Evolutionary conservation across 2,329 filamentous ascomycete genomes (phyloP), one percentile per base, ranked within the genome.

Genomic region (Nigrospora oryzae): DNA sequence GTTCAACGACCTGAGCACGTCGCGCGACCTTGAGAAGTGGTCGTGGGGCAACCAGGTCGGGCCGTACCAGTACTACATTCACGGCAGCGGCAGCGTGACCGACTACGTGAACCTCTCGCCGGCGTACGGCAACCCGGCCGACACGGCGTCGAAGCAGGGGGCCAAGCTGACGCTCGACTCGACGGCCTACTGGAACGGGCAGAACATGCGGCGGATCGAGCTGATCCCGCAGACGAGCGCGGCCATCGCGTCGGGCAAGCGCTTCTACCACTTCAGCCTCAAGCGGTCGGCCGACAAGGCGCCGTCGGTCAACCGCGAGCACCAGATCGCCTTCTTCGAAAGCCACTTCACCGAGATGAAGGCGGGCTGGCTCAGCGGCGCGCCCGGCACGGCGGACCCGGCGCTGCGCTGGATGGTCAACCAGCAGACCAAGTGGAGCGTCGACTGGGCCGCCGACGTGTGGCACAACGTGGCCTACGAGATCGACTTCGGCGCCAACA

Each of bases 401-500:
- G 72, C 74, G 51, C 68, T 87, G 50, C 75, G 79, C 53, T 88
- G 83, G 81, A 75, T 79, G 62, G 77, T 80, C 11, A 70, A 71
- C 48, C 74, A 79, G 14, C 65, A 72, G 53, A 74, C 72, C 41
- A 67, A 84, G 53, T 88, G 83, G 82, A 76, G 74, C 54, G 70
- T 72, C 1, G 68, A 75, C 49, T 81, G 83, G 61, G 70, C 70
- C 43, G 69, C 82, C 1, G 77, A 73, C 36, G 75, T 81, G 11
- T 88, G 84, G 84, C 83, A 88, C 62, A 89, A 89, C 59, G 72
- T 86, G 54, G 84, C 83, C 40, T 87, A 86, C 56, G 82, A 81
- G 59, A 84, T 86, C 47, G 76, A 88, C 66, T 89, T 88, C 55
- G 64, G 63, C 14, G 73, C 68, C 35, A 67, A 73, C 51, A 78